Evolutionary conservation across 129 eudicot genomes (phyloP), one percentile per base, ranked within the genome.

Genomic region (Chrysanthemum makinoi): DNA sequence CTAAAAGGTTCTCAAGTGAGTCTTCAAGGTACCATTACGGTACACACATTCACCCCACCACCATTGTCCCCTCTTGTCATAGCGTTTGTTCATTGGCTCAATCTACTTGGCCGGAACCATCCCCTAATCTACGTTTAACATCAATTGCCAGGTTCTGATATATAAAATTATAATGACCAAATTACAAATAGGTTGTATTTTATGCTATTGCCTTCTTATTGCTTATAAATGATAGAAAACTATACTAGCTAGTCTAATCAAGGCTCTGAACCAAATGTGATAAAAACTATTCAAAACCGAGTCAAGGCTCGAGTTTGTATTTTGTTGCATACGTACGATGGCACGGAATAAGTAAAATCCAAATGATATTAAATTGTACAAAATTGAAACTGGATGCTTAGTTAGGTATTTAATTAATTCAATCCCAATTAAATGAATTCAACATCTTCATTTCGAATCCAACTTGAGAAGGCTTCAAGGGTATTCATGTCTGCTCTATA

Each of bases 401-500:
- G 22, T 57, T 49, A 49, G 60, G 10, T 51, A 28, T 54, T 69
- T 62, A 53, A 30, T 70, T 49, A 49, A 1, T 60, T 68, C 49
- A 24, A 14, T 60, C 18, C 15, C n/a, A 26, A 50, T 22, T n/a
- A 22, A 30, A 15, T 10, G 33, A 61, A 44, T 43, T 63, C 61
- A 49, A 48, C 69, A 50, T 26, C 51, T 48, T 60, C 80, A 75
- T 66, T 75, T 39, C 56, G 80, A 54, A 89, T 87, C 98, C 98
- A 92, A 12, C 66, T 66, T 51, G 91, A 57, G 63, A 92, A 92
- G 66, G 91, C 86, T 44, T 86, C 95, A 22, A 92, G 91, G 57
- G 98, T 92, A 44, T 86, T 89, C 86, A 72, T 79, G 81, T 92
- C 96, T 30, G 91, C 84, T 30, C 96, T 77, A 57, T 92, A 92